Percentiles rank a stretch among this genome's conserved stretches.
These are phyloP conservation scores for Tardiomyces depauwii DNA, from an alignment of 1,139 yeast species.

Conservation along the genomic window DNA sequence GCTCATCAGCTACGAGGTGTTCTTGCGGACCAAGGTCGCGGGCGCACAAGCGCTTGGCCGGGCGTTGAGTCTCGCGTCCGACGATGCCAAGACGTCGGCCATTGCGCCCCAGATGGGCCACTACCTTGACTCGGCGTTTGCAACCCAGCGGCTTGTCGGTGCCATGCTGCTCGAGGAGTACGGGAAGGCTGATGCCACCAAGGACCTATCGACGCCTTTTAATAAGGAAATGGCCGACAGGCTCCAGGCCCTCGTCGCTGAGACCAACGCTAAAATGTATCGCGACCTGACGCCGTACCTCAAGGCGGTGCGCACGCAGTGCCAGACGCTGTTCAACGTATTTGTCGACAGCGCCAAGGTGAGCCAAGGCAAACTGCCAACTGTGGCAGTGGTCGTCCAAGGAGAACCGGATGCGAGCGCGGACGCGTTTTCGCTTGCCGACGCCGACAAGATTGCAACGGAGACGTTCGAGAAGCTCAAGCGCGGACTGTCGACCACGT, in stretches of 20 bases:
- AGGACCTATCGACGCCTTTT: slow-evolving; percentile 1
- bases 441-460: slow-evolving; percentile 59
- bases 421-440: slow-evolving; percentile 73
- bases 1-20: slow-evolving; percentile 64
- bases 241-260: slow-evolving; percentile 33
- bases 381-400: slow-evolving; percentile 74
- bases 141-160: slow-evolving; percentile 69
- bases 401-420: slow-evolving; percentile 96
- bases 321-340: slow-evolving; percentile 69
- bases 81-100: not conserved
- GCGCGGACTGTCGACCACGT: slow-evolving; percentile 55
- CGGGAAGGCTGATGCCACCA: slow-evolving; percentile 29
- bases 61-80: slow-evolving; percentile 28
- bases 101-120: slow-evolving; percentile 24
- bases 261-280: slow-evolving; percentile 45
- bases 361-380: slow-evolving; percentile 63
- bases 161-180: slow-evolving; percentile 67
- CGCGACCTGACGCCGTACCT: slow-evolving; percentile 82
- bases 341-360: slow-evolving; percentile 69
- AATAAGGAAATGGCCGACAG: slow-evolving; percentile 25
- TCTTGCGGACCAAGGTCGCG: slow-evolving; percentile 64
- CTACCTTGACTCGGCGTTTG: slow-evolving; percentile 48
- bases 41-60: slow-evolving; percentile 72
- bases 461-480: slow-evolving; percentile 59
- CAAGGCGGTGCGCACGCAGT: slow-evolving; percentile 76